phyloP scores from a whole-genome alignment of 1,284 basidiomycete genomes.

The Kalmanozyma brasiliensis region DNA sequence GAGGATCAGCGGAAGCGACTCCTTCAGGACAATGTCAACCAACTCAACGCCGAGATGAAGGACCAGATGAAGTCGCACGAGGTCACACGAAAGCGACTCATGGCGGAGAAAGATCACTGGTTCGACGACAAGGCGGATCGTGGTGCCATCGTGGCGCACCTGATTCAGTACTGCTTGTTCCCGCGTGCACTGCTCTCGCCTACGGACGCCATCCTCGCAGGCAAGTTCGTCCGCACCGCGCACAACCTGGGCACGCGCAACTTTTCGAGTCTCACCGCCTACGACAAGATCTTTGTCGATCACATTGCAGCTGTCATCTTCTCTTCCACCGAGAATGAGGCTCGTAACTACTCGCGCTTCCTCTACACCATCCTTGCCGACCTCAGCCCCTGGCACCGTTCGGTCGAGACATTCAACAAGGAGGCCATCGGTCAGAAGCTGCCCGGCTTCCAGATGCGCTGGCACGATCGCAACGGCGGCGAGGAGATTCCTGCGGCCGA shows the following conservation, averaged over 20 bases:
- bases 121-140: slow-evolving; percentile 71
- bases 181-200: slow-evolving; percentile 91
- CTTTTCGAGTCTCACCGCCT: slow-evolving; percentile 86
- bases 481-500: slow-evolving; percentile 71
- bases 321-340: slow-evolving; percentile 94
- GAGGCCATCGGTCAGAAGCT: slow-evolving; percentile 70
- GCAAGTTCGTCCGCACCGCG: slow-evolving; percentile 86
- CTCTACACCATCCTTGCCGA: slow-evolving; percentile 81
- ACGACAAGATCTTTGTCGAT: slow-evolving; percentile 76
- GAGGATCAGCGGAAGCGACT: slow-evolving; percentile 58
- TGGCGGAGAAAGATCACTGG: slow-evolving; percentile 86
- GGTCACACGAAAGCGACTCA: slow-evolving; percentile 80
- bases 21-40: slow-evolving; percentile 57
- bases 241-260: slow-evolving; percentile 86
- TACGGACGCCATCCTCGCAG: slow-evolving; percentile 94
- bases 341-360: slow-evolving; percentile 86
- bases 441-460: slow-evolving; percentile 63
- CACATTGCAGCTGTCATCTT: slow-evolving; percentile 80
- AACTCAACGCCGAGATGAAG: slow-evolving; percentile 74
- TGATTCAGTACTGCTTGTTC: slow-evolving; percentile 90
- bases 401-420: slow-evolving; percentile 71
- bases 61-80: slow-evolving; percentile 78
- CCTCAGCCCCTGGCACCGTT: slow-evolving; percentile 79
- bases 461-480: slow-evolving; percentile 52
- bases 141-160: slow-evolving; percentile 58